Conservation (phyloP, 2,329 filamentous ascomycete genomes). For the Aspergillus fumigatus region DNA sequence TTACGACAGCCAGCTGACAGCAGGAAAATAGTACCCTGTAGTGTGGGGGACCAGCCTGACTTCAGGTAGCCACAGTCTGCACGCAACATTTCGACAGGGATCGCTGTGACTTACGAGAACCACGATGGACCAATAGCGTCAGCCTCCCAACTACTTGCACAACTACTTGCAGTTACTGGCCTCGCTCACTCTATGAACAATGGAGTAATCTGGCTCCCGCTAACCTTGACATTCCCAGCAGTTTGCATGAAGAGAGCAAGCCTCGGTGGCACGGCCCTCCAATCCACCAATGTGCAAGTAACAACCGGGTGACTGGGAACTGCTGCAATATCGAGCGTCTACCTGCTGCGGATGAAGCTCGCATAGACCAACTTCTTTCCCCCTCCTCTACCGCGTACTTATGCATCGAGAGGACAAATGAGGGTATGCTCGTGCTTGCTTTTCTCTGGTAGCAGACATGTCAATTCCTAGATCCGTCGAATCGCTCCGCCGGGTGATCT, state of each 20-base stretch:
- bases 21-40: background rate
- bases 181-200: background rate
- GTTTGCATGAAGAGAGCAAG: background rate
- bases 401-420: background rate
- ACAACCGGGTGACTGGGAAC: background rate
- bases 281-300: background rate
- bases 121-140: background rate
- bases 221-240: background rate
- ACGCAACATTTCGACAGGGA: background rate
- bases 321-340: background rate
- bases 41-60: background rate
- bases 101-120: background rate
- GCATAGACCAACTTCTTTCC: background rate
- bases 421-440: background rate
- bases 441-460: background rate
- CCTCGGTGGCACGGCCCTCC: background rate
- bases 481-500: background rate
- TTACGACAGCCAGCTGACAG: background rate
- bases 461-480: background rate
- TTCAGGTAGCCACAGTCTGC: background rate
- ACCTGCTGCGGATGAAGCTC: background rate
- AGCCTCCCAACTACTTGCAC: too few species aligned
- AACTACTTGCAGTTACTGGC: background rate
- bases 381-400: too few species aligned
- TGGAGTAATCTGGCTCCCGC: background rate